Evolutionary conservation across 306 rosid genomes (phyloP).

Genomic region (Malus orientalis): DNA sequence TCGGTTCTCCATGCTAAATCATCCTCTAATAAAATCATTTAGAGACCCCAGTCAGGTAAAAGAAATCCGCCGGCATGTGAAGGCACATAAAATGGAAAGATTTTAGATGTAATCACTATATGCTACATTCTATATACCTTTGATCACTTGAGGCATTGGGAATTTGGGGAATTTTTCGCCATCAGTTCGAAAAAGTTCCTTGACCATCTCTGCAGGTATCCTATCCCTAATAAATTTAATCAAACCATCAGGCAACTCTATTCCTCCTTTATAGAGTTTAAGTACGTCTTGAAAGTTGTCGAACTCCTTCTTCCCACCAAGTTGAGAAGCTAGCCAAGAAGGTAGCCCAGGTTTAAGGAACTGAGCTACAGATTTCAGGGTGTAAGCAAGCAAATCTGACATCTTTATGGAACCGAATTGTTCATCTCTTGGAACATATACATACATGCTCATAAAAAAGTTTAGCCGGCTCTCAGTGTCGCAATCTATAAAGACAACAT

Average conservation of each 20-base stretch:
- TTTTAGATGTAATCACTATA: not conserved
- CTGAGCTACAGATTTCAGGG: constrained; percentile 57
- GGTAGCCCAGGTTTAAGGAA: constrained; percentile 41
- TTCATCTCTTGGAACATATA: constrained; percentile 87
- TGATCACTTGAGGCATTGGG: constrained; percentile 70
- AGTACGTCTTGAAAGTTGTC: constrained; percentile 52
- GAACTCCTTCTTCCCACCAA: constrained; percentile 50
- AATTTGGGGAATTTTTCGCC: constrained; percentile 51
- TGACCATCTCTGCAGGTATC: constrained; percentile 51
- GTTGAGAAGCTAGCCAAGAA: constrained; percentile 38
- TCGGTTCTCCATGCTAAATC: constrained; percentile 75
- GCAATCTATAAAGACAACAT: constrained; percentile 35
- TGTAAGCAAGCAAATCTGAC: constrained; percentile 65
- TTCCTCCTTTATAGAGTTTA: constrained; percentile 67
- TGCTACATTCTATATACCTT: constrained; percentile 31
- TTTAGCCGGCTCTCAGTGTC: constrained; percentile 47
- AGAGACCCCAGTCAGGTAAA: constrained; percentile 1
- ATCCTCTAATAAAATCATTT: constrained; percentile 42
- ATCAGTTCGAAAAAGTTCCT: constrained; percentile 59
- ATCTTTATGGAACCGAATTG: constrained; percentile 72
- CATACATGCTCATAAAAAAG: constrained; percentile 38
- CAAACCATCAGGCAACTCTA: constrained; percentile 40
- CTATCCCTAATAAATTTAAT: constrained; percentile 35
- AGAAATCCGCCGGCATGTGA: not conserved
- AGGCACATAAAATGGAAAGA: not conserved